These are phyloP conservation scores for Salix suchowensis DNA, from an alignment of 345 rosid genomes.

Conservation along the genomic window DNA sequence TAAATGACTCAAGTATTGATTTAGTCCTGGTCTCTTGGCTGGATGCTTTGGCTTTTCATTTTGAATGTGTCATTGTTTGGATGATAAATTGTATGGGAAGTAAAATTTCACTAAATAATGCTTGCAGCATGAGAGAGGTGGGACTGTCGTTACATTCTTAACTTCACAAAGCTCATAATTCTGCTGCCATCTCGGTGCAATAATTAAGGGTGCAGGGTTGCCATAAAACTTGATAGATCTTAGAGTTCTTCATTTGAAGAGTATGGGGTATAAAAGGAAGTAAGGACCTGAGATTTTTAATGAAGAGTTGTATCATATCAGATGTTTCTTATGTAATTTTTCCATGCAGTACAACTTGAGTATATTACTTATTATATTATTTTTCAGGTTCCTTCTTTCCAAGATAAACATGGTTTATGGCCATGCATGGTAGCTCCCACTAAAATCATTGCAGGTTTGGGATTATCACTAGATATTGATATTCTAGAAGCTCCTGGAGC, in stretches of 20 bases:
- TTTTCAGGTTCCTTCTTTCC: constrained; percentile 68
- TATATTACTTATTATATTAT: neutral
- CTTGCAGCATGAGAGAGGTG: neutral
- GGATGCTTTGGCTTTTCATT: neutral
- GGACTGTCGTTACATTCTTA: neutral
- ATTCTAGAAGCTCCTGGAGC: constrained; percentile 93
- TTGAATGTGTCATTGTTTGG: neutral
- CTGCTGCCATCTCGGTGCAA: neutral
- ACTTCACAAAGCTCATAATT: neutral
- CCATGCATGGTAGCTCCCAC: constrained; percentile 99
- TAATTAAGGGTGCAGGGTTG: neutral
- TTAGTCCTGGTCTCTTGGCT: neutral
- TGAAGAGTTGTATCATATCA: neutral
- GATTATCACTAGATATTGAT: constrained; percentile 85
- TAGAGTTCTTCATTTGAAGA: neutral
- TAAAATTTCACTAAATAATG: neutral
- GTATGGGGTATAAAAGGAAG: neutral
- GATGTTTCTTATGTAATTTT: neutral
- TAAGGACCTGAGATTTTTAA: neutral
- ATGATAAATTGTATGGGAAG: neutral
- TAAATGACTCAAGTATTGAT: neutral
- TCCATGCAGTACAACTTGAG: neutral
- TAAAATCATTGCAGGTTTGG: constrained; percentile 91
- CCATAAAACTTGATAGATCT: neutral
- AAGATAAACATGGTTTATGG: constrained; percentile 69